Percentiles rank a stretch among this genome's conserved stretches.
phyloP scores from a whole-genome alignment of 352 stramenopile species.

The Peronospora belbahrii region DNA sequence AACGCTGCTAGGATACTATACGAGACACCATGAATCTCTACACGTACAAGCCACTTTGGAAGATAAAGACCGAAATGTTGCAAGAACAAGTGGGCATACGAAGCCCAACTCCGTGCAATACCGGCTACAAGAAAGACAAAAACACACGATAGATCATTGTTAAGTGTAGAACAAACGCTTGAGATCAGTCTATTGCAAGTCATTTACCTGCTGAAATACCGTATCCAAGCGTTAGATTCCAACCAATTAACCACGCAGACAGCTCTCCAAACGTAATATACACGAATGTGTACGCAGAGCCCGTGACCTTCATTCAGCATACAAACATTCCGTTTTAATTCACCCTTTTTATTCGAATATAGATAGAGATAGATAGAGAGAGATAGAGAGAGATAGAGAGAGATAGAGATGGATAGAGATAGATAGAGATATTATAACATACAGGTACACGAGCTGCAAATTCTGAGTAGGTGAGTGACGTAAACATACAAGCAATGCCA shows the following conservation, averaged over 20 bases:
- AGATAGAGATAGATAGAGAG: no score
- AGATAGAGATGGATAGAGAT: no score
- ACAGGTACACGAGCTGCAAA: slow-evolving; percentile 82
- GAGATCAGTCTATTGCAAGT: no score
- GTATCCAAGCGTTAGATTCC: slow-evolving; percentile 91
- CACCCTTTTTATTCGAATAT: no score
- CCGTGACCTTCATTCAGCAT: slow-evolving; percentile 63
- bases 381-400: no score
- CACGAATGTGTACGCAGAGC: slow-evolving; percentile 87
- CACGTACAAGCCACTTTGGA: slow-evolving; percentile 55
- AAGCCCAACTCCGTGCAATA: slow-evolving; percentile 86
- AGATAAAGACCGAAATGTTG: slow-evolving; percentile 62
- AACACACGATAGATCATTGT: no score
- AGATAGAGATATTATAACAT: no score
- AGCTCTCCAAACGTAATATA: slow-evolving; percentile 85
- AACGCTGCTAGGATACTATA: slow-evolving; percentile 75
- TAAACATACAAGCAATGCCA: slow-evolving; percentile 86
- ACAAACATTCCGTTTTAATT: no score
- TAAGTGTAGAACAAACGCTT: no score
- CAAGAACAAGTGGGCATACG: slow-evolving; percentile 79
- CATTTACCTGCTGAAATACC: slow-evolving; percentile 77
- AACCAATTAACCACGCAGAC: slow-evolving; percentile 86
- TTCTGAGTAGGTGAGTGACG: slow-evolving; percentile 87
- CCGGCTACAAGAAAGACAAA: slow-evolving; percentile 55
- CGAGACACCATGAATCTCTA: slow-evolving; percentile 41